These are phyloP conservation scores for Aspergillus carbonarius DNA, from an alignment of 2,329 filamentous ascomycete genomes.

Conservation along the genomic window DNA sequence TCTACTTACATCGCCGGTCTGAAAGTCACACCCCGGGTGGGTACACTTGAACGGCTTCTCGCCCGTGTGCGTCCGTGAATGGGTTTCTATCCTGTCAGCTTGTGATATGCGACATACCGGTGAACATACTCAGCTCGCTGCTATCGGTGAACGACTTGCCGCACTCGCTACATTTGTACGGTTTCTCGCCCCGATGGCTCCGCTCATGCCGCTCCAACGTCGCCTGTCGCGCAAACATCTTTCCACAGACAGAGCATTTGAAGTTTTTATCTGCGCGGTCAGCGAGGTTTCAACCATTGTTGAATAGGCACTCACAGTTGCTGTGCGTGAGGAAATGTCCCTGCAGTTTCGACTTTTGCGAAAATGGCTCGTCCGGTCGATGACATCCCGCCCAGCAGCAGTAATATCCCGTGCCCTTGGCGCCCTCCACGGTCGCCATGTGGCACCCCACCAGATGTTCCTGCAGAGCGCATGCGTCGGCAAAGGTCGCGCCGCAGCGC, in stretches of 20 bases:
- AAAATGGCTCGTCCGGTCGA: constrained; percentile 45
- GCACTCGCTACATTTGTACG: constrained; percentile 42
- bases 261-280: constrained; percentile 41
- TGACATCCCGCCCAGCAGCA: constrained; percentile 46
- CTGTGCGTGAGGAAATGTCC: constrained; percentile 47
- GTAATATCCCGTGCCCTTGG: constrained; percentile 44
- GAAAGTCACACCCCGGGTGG: constrained; percentile 43
- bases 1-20: constrained; percentile 45
- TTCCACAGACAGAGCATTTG: constrained; percentile 42
- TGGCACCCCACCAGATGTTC: constrained; percentile 41
- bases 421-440: constrained; percentile 38
- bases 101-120: constrained; percentile 24
- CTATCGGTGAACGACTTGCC: constrained; percentile 47
- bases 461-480: constrained; percentile 38
- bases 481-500: constrained; percentile 38
- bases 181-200: constrained; percentile 46
- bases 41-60: constrained; percentile 47
- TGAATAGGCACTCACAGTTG: constrained; percentile 34
- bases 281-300: background rate
- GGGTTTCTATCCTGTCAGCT: constrained; percentile 40
- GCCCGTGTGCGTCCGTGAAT: constrained; percentile 44
- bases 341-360: constrained; percentile 47
- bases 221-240: constrained; percentile 44
- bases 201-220: constrained; percentile 46
- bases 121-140: constrained; percentile 42